phyloP scores from a whole-genome alignment of 441 rosid genomes.

The Macaranga tanarius region DNA sequence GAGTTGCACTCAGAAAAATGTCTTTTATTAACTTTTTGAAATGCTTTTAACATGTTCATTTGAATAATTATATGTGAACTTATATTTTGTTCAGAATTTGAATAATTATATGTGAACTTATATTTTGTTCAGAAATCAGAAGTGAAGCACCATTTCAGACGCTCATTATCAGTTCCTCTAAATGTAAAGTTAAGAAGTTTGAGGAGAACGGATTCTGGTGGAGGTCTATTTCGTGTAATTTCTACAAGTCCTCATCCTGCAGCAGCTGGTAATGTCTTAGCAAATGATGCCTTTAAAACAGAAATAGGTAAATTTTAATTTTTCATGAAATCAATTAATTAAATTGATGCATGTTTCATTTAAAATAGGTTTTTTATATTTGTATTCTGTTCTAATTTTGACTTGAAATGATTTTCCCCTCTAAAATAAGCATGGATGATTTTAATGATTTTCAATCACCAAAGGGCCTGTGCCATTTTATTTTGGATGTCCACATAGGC shows the following conservation, averaged over 20 bases:
- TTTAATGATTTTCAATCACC: too few relatives aligned
- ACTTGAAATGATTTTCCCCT: not conserved
- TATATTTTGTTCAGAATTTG: slow-evolving; percentile 5
- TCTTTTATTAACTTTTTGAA: slow-evolving; percentile 5
- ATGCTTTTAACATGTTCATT: slow-evolving; percentile 40
- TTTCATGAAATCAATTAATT: not conserved
- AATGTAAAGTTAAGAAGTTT: slow-evolving; percentile 42
- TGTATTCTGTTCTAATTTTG: too few relatives aligned
- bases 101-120: not conserved
- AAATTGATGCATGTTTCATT: slow-evolving; percentile 1
- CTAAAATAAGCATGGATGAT: not conserved
- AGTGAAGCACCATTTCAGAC: slow-evolving; percentile 41
- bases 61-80: not conserved
- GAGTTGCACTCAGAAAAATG: not conserved
- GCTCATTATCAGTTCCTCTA: slow-evolving; percentile 54
- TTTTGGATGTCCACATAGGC: too few relatives aligned
- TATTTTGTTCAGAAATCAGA: slow-evolving; percentile 34
- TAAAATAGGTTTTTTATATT: too few relatives aligned
- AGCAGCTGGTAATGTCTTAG: slow-evolving; percentile 24
- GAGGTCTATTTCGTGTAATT: slow-evolving; percentile 49
- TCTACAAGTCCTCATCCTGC: slow-evolving; percentile 35
- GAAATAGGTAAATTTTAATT: slow-evolving; percentile 28
- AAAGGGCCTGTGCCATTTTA: too few relatives aligned
- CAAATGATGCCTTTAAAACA: slow-evolving; percentile 25
- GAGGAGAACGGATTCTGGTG: slow-evolving; percentile 42